Evolutionary conservation across 208 protist genomes (phyloP).

Genomic region (Wallacemonas collosoma): DNA sequence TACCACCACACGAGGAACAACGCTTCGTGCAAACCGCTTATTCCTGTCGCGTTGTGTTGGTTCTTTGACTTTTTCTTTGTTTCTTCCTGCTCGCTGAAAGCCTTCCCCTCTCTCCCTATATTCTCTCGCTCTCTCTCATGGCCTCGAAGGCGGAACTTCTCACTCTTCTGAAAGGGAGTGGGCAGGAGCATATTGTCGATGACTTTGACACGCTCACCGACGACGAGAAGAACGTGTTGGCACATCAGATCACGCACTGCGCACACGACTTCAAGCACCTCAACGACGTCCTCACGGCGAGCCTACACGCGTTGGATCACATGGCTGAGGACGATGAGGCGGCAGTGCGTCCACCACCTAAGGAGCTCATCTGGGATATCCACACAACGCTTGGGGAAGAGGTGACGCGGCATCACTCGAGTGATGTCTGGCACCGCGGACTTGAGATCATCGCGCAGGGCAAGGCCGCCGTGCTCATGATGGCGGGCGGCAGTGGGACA

Average conservation of each 20-base stretch:
- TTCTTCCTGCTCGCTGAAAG: slow-evolving; percentile 16
- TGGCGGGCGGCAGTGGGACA: slow-evolving; percentile 99
- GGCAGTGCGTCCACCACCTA: slow-evolving; percentile 35
- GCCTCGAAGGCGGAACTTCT: slow-evolving; percentile 28
- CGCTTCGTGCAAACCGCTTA: no score
- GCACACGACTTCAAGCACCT: slow-evolving; percentile 43
- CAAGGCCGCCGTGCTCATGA: slow-evolving; percentile 92
- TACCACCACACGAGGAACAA: no score
- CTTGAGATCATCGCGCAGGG: slow-evolving; percentile 81
- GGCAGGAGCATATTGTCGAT: slow-evolving; percentile 52
- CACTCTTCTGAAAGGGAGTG: slow-evolving; percentile 28
- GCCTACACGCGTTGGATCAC: slow-evolving; percentile 27
- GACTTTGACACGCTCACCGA: slow-evolving; percentile 34
- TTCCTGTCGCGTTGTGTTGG: no score
- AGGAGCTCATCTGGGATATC: slow-evolving; percentile 30
- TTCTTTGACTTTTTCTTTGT: slow-evolving; percentile 5
- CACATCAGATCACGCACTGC: slow-evolving; percentile 29
- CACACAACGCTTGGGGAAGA: slow-evolving; percentile 20
- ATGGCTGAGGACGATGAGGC: not conserved
- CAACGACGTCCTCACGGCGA: slow-evolving; percentile 40
- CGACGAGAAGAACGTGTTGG: slow-evolving; percentile 25
- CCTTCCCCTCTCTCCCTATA: not conserved
- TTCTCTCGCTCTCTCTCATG: slow-evolving; percentile 1
- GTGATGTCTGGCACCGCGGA: slow-evolving; percentile 34
- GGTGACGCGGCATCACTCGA: not conserved